Base-by-base conservation (phyloP, 1,284 basidiomycete species). In the Moesziomyces sp. region DNA sequence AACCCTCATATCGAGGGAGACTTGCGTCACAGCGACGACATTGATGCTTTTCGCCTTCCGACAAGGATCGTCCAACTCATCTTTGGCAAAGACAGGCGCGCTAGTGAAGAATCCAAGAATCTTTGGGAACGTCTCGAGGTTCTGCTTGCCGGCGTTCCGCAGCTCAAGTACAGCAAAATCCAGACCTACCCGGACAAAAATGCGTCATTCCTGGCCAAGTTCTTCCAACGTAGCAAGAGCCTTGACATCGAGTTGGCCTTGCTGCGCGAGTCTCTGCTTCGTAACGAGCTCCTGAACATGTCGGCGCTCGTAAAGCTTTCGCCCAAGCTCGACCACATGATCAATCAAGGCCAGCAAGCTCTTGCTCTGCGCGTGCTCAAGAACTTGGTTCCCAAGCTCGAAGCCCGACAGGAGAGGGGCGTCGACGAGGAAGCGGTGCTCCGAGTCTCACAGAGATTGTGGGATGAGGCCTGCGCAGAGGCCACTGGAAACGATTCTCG, bases 201-300 rank as follows among this genome's bases (percentile, higher is more conserved):
- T 26, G 38, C n/a, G 4, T 21, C 28, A 2, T 57, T 48, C n/a
- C 18, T 70, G 11, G n/a, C 24, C 8, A 19, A 10, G 3, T 70
- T 70, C 44, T 70, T 70, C 43, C 19, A 30, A 6, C 57, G 40
- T 19, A 70, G 67, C 50, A 23, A 42, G 18, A 11, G 34, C 4
- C 53, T 70, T 10, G 19, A 19, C 16, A 49, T 70, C 43, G 57
- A 70, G 23, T 34, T 70, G 14, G 67, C 67, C 1, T 70, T 70
- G 23, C 57, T 52, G 11, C 52, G 67, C 24, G 67, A 70, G 54
- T 35, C 61, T 0, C 57, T 70, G 14, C 23, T 70, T 5, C 61
- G 67, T 9, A 70, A 70, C 42, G 67, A 64, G 52, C 57, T 70
- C 1, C 23, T 70, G 2, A 58, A 53, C 26, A 46, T 58, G 1